A percentile compares a stretch with the other conserved stretches of the same genome.
phyloP scores from a whole-genome alignment of 2,329 filamentous ascomycete genomes.

The Arachnopeziza araneosa region DNA sequence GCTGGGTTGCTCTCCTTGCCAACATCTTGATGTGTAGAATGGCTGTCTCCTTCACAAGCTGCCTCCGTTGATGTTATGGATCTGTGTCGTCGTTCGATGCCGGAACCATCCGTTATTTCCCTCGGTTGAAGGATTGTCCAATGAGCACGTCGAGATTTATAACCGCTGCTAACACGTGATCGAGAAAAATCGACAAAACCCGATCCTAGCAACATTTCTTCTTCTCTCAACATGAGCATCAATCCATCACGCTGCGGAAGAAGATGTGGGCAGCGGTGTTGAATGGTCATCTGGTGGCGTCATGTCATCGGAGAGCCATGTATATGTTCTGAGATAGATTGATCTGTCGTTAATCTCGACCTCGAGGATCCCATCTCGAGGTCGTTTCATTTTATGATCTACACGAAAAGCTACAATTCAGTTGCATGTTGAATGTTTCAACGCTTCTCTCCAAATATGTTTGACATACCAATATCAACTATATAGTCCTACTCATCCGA shows the following conservation, averaged over 20 bases:
- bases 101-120: neutral
- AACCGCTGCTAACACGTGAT: conserved; percentile 1
- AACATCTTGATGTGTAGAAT: conserved; percentile 34
- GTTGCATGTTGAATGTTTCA: no score
- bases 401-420: conserved; percentile 15
- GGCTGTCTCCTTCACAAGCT: conserved; percentile 1
- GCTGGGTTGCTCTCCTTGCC: conserved; percentile 38
- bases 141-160: neutral
- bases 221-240: conserved; percentile 28
- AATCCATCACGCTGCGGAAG: conserved; percentile 29
- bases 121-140: neutral
- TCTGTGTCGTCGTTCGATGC: neutral
- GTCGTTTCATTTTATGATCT: conserved; percentile 38
- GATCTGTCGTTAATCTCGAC: conserved; percentile 38
- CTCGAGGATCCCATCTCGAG: conserved; percentile 30
- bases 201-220: conserved; percentile 13
- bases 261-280: conserved; percentile 24
- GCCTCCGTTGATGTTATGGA: neutral
- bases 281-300: conserved; percentile 24
- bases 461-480: no score
- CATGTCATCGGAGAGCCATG: conserved; percentile 27
- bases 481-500: no score
- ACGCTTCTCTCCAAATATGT: no score
- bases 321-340: conserved; percentile 31
- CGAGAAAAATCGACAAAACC: conserved; percentile 3